These are phyloP conservation scores for Nannizziopsis barbatae DNA, from an alignment of 2,329 filamentous ascomycete species.

Conservation along the genomic window DNA sequence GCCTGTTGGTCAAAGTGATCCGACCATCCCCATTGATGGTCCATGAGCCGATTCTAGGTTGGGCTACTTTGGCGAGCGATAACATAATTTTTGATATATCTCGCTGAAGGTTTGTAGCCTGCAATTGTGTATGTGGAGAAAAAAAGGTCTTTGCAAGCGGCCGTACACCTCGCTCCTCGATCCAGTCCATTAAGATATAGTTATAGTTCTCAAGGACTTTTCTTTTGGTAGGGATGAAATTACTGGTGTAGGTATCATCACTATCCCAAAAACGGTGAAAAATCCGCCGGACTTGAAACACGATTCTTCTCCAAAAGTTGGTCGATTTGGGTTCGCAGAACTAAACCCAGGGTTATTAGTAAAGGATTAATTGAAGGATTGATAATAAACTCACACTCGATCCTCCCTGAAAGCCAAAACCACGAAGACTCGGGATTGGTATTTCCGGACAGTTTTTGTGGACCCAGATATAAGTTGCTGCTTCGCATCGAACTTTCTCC, in stretches of 20 bases:
- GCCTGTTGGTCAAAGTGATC: conserved; percentile 18
- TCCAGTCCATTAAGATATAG: conserved; percentile 15
- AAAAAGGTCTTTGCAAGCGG: conserved; percentile 10
- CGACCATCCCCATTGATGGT: conserved; percentile 18
- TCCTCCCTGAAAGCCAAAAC: conserved; percentile 19
- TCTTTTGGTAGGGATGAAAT: conserved; percentile 11
- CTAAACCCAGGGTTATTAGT: conserved; percentile 1
- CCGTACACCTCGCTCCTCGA: conserved; percentile 6
- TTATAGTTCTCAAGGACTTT: conserved; percentile 7
- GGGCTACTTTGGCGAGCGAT: conserved; percentile 12
- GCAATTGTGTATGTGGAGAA: conserved; percentile 11
- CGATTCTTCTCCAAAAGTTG: conserved; percentile 11
- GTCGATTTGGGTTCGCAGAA: conserved; percentile 10
- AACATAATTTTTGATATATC: conserved; percentile 15
- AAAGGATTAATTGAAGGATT: background rate
- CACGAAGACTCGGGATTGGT: conserved; percentile 15
- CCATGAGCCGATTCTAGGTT: conserved; percentile 18
- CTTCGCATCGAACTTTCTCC: conserved; percentile 19
- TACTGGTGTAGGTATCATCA: background rate
- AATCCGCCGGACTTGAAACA: conserved; percentile 11
- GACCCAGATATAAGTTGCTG: conserved; percentile 18
- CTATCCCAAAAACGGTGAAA: background rate
- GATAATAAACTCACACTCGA: conserved; percentile 11
- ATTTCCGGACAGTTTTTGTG: conserved; percentile 17
- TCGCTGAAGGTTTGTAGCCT: conserved; percentile 16